phyloP scores from a whole-genome alignment of 2,329 filamentous ascomycete genomes.

The Alternaria hordeiaustralica region DNA sequence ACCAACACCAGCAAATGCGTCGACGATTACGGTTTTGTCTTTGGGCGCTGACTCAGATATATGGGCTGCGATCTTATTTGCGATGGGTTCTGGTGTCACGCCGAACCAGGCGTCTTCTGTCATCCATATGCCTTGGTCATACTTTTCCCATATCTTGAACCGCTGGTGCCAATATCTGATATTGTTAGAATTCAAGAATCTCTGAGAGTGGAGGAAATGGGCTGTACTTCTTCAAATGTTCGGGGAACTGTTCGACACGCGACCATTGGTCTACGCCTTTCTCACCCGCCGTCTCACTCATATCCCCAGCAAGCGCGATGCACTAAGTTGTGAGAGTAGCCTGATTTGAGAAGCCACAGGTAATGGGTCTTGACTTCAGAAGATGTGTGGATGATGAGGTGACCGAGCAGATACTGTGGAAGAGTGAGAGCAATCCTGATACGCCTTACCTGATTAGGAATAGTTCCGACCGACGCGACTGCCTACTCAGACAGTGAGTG shows the following conservation, averaged over 20 bases:
- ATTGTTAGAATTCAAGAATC: background rate
- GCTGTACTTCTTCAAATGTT: constrained; percentile 81
- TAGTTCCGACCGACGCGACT: constrained; percentile 13
- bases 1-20: constrained; percentile 89
- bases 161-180: constrained; percentile 90
- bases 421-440: constrained; percentile 9
- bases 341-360: background rate
- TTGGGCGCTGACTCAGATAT: constrained; percentile 63
- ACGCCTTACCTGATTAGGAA: constrained; percentile 3
- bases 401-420: background rate
- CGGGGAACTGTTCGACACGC: constrained; percentile 72
- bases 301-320: background rate
- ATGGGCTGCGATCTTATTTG: constrained; percentile 72
- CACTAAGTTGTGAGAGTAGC: no score
- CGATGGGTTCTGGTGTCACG: constrained; percentile 88
- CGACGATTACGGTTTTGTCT: constrained; percentile 73
- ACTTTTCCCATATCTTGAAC: constrained; percentile 84
- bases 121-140: constrained; percentile 86
- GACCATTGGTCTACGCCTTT: constrained; percentile 72
- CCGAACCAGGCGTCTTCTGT: constrained; percentile 97
- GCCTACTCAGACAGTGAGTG: background rate
- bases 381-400: constrained; percentile 1
- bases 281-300: constrained; percentile 33
- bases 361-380: background rate
- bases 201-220: background rate